Conservation (phyloP, 805 yeast genomes). For the Starmerella riodocensis region DNA sequence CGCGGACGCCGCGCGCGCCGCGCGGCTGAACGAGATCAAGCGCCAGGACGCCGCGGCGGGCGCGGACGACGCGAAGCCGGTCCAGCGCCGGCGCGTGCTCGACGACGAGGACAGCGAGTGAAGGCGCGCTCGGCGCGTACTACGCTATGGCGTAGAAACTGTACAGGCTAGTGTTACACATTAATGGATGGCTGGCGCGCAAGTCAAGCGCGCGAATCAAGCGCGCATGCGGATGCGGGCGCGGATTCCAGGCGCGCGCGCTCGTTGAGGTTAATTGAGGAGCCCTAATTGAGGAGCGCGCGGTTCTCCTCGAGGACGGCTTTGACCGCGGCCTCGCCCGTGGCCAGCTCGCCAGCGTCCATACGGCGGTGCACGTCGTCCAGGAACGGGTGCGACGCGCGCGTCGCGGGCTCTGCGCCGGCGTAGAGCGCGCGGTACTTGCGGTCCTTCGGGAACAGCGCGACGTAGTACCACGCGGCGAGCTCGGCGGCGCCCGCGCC, state of each 20-base stretch:
- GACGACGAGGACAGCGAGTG: slow-evolving; percentile 21
- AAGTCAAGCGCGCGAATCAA: no score
- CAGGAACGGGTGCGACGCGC: slow-evolving; percentile 31
- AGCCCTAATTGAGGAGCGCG: neutral
- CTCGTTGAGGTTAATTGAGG: no score
- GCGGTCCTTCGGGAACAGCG: slow-evolving; percentile 62
- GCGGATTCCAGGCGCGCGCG: no score
- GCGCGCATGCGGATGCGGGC: no score
- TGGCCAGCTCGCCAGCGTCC: slow-evolving; percentile 42
- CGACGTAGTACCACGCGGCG: slow-evolving; percentile 57
- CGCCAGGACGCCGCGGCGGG: neutral
- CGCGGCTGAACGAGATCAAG: slow-evolving; percentile 12
- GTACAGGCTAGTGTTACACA: neutral
- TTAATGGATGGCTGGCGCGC: no score
- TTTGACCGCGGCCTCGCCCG: slow-evolving; percentile 38
- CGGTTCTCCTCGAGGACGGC: slow-evolving; percentile 15
- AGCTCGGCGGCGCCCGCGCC: slow-evolving; percentile 26
- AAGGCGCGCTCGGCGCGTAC: no score
- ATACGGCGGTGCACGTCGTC: slow-evolving; percentile 41
- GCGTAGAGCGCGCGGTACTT: slow-evolving; percentile 76
- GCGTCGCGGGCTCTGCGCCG: slow-evolving; percentile 31
- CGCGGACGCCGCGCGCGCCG: slow-evolving; percentile 21
- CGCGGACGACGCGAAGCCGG: neutral
- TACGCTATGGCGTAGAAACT: neutral
- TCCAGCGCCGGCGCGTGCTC: slow-evolving; percentile 13